phyloP scores from a whole-genome alignment of 2,329 filamentous ascomycete species.

The Trichoderma arundinaceum region DNA sequence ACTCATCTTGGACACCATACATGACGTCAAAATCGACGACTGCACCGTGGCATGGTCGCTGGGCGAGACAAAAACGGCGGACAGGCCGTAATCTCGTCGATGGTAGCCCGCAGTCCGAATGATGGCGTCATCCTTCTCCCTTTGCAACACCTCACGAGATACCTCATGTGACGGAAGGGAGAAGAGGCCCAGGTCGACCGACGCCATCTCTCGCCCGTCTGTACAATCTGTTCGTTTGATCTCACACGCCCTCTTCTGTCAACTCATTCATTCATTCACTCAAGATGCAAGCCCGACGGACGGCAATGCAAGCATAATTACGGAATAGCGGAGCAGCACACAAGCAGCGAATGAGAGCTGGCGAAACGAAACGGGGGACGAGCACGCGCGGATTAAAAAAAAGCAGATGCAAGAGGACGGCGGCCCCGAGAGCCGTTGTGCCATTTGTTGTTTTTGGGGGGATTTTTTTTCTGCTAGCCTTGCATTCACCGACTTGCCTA shows the following conservation, averaged over 20 bases:
- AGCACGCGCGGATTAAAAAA: neutral
- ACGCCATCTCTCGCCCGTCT: constrained; percentile 9
- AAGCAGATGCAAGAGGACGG: constrained; percentile 9
- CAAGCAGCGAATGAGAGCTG: neutral
- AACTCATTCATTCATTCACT: constrained; percentile 16
- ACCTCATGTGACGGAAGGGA: neutral
- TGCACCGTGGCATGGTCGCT: constrained; percentile 16
- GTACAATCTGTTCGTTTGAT: neutral
- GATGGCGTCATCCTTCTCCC: constrained; percentile 24
- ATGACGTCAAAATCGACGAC: constrained; percentile 21
- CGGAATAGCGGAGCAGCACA: constrained; percentile 21
- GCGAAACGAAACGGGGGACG: neutral
- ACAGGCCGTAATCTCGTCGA: constrained; percentile 18
- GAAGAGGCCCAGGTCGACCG: neutral
- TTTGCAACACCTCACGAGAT: constrained; percentile 1
- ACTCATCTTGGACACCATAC: constrained; percentile 5
- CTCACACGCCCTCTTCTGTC: neutral
- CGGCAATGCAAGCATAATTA: constrained; percentile 16
- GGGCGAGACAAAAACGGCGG: constrained; percentile 12
- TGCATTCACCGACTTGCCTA: constrained; percentile 23
- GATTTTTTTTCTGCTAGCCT: neutral
- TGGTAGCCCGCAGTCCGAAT: constrained; percentile 16
- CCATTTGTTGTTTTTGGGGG: no score
- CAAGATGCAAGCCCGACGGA: constrained; percentile 1
- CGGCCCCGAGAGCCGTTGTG: neutral